These are phyloP conservation scores for Gossypioides kirkii DNA, from an alignment of 345 rosid species.

Conservation along the genomic window DNA sequence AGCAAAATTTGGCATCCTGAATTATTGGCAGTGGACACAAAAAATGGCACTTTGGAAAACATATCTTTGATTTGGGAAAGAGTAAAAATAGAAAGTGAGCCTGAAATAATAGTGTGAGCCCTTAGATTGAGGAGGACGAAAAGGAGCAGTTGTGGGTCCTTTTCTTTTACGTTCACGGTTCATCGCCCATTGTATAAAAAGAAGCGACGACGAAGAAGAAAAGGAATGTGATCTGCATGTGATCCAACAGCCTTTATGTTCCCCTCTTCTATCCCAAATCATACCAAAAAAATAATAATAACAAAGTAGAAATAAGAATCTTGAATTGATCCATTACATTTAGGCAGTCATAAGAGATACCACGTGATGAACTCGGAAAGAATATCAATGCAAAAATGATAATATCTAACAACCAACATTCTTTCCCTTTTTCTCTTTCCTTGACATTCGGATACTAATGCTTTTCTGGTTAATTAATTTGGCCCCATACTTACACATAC, in stretches of 20 bases:
- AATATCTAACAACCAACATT: conserved; percentile 21
- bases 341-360: background rate
- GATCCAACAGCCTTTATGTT: conserved; percentile 78
- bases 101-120: conserved; percentile 59
- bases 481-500: conserved; percentile 26
- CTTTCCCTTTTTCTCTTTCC: conserved; percentile 17
- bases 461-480: conserved; percentile 16
- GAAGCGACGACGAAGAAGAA: conserved; percentile 35
- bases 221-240: conserved; percentile 69
- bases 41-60: conserved; percentile 19
- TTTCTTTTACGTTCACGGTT: conserved; percentile 13
- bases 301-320: too few species aligned
- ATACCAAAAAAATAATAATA: conserved; percentile 6
- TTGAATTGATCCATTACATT: too few species aligned
- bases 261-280: conserved; percentile 52
- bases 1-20: conserved; percentile 14
- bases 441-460: conserved; percentile 32
- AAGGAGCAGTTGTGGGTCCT: conserved; percentile 31
- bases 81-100: conserved; percentile 22
- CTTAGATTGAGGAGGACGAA: conserved; percentile 56
- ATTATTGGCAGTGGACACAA: conserved; percentile 22
- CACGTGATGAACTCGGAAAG: too few species aligned
- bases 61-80: conserved; percentile 13
- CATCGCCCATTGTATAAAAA: conserved; percentile 50
- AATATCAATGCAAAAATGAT: too few species aligned